Evolutionary conservation across 1,284 basidiomycete species (phyloP).

Genomic region (Tilletia walkeri): DNA sequence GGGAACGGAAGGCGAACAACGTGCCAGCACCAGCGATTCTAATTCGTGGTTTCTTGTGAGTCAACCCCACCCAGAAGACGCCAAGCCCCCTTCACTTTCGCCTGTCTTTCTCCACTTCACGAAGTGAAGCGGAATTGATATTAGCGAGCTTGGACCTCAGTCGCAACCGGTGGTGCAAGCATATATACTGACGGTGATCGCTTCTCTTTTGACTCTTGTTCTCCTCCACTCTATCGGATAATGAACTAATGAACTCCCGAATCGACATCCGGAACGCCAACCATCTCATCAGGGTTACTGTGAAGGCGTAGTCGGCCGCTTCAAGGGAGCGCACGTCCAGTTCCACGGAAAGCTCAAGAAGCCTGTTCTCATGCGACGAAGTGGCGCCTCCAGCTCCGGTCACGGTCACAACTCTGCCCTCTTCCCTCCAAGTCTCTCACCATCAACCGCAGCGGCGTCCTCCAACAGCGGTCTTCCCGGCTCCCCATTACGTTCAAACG

Average conservation of each 20-base stretch:
- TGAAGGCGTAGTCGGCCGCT: conserved; percentile 84
- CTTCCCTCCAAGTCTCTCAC: neutral
- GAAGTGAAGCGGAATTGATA: neutral
- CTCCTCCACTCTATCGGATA: neutral
- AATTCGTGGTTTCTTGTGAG: conserved; percentile 29
- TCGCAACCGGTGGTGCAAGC: neutral
- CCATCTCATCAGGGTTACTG: conserved; percentile 67
- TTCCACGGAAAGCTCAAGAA: conserved; percentile 77
- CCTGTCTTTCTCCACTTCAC: neutral
- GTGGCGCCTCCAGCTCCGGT: conserved; percentile 26
- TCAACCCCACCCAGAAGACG: neutral
- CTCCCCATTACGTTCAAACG: neutral
- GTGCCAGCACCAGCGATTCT: conserved; percentile 19
- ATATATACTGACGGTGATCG: neutral
- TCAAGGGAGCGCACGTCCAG: conserved; percentile 67
- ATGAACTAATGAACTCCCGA: neutral
- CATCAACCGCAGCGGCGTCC: neutral
- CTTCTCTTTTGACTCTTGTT: neutral
- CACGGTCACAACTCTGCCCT: conserved; percentile 13
- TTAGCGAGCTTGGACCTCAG: neutral
- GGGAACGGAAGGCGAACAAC: conserved; percentile 21
- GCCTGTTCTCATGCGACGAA: conserved; percentile 61
- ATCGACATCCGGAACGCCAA: neutral
- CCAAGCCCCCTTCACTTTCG: neutral
- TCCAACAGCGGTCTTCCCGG: neutral